Evolutionary conservation across 2,329 filamentous ascomycete species (phyloP), one percentile per base, ranked within the genome.

Genomic region (Penicillium sp.): DNA sequence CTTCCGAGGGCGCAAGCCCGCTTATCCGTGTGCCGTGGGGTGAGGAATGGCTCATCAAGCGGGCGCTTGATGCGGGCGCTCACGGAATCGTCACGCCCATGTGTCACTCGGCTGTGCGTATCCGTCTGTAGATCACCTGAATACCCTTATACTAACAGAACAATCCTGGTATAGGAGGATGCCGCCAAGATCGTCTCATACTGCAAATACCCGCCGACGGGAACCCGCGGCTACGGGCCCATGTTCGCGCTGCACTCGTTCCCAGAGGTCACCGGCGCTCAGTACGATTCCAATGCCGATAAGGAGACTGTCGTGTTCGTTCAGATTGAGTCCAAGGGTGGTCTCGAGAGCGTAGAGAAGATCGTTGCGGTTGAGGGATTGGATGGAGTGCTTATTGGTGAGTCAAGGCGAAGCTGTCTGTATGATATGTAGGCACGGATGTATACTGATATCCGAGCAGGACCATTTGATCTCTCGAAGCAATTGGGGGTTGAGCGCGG

Each of bases 321-420:
- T 19, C 78, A 81, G 67, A 81, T 81, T 53, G 79, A 81, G 72
- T 79, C 79, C 0, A 69, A 67, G 17, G 65, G 72, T 8, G 79
- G 75, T 3, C 71, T 81, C 7, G 78, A 78, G 49, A 80, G 78
- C 60, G 78, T 81, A 7, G 79, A 81, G 68, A 75, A 76, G 57
- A 82, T 82, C 62, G 78, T 78, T 1, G 71, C 70, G 4, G 77
- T 80, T 3, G 72, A 75, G 19, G 79, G 79, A 6, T 66, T 81
- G 13, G 79, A 81, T 66, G 69, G 75, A 13, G 67, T 80, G 38
- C 75, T 80, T 44, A 78, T 80, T 56, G 78, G 74, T 71, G 49
- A 60, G 66, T 63, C 23, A 7, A 7, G 17, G 2, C 17, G 2
- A 7, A 8, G 21, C 21, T 21, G 21, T 26, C 26, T 26, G 3